Base-by-base conservation (phyloP, 1,139 yeast genomes). In the Geotrichum citri-aurantii region DNA sequence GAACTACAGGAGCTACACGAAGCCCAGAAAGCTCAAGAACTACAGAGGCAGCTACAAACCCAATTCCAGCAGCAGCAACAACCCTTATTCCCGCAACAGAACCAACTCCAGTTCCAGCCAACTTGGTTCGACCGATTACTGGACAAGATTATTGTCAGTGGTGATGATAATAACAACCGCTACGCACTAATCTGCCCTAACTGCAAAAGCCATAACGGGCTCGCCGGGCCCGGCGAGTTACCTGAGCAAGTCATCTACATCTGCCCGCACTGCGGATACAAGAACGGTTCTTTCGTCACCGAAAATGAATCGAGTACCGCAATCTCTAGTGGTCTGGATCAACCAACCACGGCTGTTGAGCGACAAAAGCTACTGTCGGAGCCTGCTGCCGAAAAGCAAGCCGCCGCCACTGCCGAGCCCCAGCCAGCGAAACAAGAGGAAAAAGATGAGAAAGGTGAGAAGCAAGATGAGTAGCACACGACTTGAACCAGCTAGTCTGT, bases 191-290 rank as follows among this genome's bases (percentile, higher is more conserved):
- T 89, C 21, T 89, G 96, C 69, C 65, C 69, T 29, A 75, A 78
- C 19, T 89, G 96, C 68, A 76, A 73, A 51, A 75, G 78, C 29
- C 96, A 89, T 71, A 89, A 89, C 68, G 96, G 96, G 1, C 77
- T 89, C 57, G 96, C 96, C 0, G 89, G 91, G 4, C 92, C 90
- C 1, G 86, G 88, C 19, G 74, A 75, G 58, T 69, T 76, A 24
- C 89, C 95, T 0, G 70, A 70, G 4, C 72, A 75, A 21, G 83
- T 90, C 8, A 74, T 74, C 59, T 92, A 85, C 68, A 72, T 78
- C 5, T 92, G 98, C 71, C 90, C 93, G 11, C 74, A 76, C 40
- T 92, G 98, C 73, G 90, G 89, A 0, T 66, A 67, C 19, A 63
- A 80, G 65, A 86, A 87, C 69, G 88, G 73, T 14, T 59, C 60